phyloP scores from a whole-genome alignment of 306 rosid species.

The Quillaja saponaria region DNA sequence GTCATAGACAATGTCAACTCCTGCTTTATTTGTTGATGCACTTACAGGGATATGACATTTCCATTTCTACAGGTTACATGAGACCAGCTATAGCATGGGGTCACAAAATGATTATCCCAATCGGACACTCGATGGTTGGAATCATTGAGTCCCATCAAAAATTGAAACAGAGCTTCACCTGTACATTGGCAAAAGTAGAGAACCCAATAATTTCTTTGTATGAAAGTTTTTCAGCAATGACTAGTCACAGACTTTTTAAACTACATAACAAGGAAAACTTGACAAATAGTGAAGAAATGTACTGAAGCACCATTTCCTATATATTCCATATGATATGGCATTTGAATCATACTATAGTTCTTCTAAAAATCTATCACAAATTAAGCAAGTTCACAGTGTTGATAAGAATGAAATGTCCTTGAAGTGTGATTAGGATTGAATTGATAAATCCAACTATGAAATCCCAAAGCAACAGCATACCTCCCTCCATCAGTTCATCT shows the following conservation, averaged over 20 bases:
- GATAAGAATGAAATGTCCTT: too few species aligned
- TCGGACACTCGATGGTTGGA: slow-evolving; percentile 56
- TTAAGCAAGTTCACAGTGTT: background rate
- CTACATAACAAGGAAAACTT: too few species aligned
- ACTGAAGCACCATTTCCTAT: too few species aligned
- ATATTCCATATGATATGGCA: too few species aligned
- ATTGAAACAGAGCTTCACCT: slow-evolving; percentile 77
- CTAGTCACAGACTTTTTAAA: too few species aligned
- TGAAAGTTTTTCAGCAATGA: too few species aligned
- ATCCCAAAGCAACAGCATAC: too few species aligned
- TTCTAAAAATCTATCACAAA: background rate
- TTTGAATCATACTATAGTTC: too few species aligned
- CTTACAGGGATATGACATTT: slow-evolving; percentile 87
- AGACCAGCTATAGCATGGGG: slow-evolving; percentile 92
- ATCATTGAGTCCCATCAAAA: slow-evolving; percentile 67
- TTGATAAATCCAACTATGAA: too few species aligned
- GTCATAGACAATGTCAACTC: slow-evolving; percentile 12
- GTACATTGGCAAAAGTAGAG: slow-evolving; percentile 30
- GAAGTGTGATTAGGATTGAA: too few species aligned
- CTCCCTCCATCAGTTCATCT: too few species aligned
- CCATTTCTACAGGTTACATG: slow-evolving; percentile 69
- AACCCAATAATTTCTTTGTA: background rate
- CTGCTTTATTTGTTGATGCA: slow-evolving; percentile 23
- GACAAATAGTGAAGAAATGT: too few species aligned
- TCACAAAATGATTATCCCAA: slow-evolving; percentile 69